Percentiles rank a stretch among this genome's conserved stretches.
These are phyloP conservation scores for Globisporangium lucens DNA, from an alignment of 352 stramenopile species.

Conservation along the genomic window DNA sequence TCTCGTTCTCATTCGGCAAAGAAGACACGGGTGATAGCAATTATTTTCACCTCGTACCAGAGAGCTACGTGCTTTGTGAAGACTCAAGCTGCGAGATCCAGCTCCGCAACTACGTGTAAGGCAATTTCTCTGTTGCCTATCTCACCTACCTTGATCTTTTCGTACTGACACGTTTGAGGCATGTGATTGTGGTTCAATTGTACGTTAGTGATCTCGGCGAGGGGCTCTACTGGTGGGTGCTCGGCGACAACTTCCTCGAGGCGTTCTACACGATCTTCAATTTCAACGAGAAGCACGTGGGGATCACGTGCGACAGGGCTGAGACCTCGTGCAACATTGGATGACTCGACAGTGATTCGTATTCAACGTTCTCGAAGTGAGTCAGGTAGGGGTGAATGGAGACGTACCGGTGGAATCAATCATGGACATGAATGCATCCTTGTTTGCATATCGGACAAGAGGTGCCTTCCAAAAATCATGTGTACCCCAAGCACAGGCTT, in stretches of 20 bases:
- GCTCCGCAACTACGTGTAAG: conserved; percentile 40
- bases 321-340: conserved; percentile 17
- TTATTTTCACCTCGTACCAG: conserved; percentile 38
- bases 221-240: conserved; percentile 52
- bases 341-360: background rate
- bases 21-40: conserved; percentile 16
- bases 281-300: conserved; percentile 36
- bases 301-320: conserved; percentile 38
- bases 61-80: conserved; percentile 41
- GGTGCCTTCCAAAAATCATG: background rate
- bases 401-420: background rate
- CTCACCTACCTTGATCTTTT: background rate
- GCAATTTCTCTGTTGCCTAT: background rate
- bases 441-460: background rate
- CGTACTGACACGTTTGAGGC: background rate
- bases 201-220: conserved; percentile 32
- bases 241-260: conserved; percentile 56
- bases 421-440: background rate
- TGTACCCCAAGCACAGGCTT: background rate
- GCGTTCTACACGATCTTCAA: conserved; percentile 70
- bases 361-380: background rate
- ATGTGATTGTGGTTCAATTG: background rate
- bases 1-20: conserved; percentile 40
- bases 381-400: background rate
- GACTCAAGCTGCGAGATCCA: conserved; percentile 34